Evolutionary conservation across 352 stramenopile species (phyloP).

Genomic region (Pythium brassicae): DNA sequence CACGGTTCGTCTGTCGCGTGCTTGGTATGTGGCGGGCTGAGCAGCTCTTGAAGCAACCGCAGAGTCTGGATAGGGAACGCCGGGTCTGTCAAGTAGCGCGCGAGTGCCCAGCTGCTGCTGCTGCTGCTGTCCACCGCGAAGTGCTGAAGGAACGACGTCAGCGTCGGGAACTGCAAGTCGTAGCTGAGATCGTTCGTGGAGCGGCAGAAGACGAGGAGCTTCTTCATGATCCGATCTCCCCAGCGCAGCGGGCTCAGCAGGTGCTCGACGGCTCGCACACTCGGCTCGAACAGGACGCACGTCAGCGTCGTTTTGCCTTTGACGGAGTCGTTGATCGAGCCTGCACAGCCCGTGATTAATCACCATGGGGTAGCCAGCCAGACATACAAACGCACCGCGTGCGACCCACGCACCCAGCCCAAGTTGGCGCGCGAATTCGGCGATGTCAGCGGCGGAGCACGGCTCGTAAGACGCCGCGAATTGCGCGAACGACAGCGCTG

Average conservation of each 20-base stretch:
- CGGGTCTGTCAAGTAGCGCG: conserved; percentile 19
- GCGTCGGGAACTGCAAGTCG: conserved; percentile 26
- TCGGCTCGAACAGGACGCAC: conserved; percentile 24
- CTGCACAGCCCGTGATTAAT: conserved; percentile 9
- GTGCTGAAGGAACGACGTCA: conserved; percentile 19
- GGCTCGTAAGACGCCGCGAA: conserved; percentile 38
- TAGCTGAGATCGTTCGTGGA: conserved; percentile 34
- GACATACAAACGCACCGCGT: not conserved
- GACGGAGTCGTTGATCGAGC: conserved; percentile 30
- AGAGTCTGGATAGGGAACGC: conserved; percentile 25
- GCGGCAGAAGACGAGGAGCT: conserved; percentile 25
- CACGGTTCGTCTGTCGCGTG: conserved; percentile 43
- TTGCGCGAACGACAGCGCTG: conserved; percentile 23
- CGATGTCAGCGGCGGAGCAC: conserved; percentile 31
- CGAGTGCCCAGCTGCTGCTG: not conserved
- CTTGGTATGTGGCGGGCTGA: conserved; percentile 30
- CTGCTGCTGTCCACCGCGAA: not conserved
- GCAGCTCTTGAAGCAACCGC: conserved; percentile 23
- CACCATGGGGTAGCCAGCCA: not conserved
- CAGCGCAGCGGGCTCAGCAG: conserved; percentile 33
- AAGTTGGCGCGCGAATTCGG: conserved; percentile 26
- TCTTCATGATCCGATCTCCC: conserved; percentile 27
- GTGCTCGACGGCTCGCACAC: conserved; percentile 16
- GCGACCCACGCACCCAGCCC: conserved; percentile 31
- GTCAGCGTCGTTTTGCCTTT: conserved; percentile 25